phyloP scores from a whole-genome alignment of 169 alveolate species.

The Nephromyces sp. region DNA sequence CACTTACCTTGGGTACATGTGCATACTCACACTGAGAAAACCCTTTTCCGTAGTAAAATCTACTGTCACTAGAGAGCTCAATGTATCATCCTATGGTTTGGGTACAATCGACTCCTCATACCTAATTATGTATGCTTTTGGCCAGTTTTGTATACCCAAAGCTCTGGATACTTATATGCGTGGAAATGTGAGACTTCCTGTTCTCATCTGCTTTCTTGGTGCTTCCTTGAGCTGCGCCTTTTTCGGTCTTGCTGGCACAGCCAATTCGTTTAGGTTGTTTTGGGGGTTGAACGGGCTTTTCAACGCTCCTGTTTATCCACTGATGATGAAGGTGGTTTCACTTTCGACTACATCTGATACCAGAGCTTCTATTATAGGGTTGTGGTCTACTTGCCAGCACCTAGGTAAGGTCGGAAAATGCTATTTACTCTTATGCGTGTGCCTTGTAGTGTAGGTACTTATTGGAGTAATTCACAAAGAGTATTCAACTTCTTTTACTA shows the following conservation, averaged over 20 bases:
- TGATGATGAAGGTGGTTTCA: background rate
- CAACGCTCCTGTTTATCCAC: background rate
- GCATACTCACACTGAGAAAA: too few species aligned
- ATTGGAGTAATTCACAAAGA: too few species aligned
- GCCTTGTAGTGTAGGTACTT: too few species aligned
- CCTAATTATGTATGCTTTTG: background rate
- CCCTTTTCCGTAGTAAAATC: background rate
- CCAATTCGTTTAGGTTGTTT: background rate
- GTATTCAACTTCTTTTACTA: too few species aligned
- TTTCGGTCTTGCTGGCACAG: background rate
- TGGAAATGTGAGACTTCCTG: background rate
- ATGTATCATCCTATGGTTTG: background rate
- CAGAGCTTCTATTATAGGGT: background rate
- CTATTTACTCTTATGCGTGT: too few species aligned
- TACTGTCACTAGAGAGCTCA: background rate
- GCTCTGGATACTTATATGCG: background rate
- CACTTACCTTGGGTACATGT: too few species aligned
- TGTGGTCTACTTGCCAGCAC: background rate
- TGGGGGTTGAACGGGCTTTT: background rate
- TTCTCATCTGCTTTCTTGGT: background rate
- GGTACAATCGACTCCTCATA: background rate
- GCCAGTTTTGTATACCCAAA: background rate
- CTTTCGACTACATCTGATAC: background rate
- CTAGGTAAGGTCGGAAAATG: background rate
- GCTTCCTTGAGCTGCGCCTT: background rate